phyloP scores from a whole-genome alignment of 441 rosid genomes.

The Pelargonium cotyledonis region DNA sequence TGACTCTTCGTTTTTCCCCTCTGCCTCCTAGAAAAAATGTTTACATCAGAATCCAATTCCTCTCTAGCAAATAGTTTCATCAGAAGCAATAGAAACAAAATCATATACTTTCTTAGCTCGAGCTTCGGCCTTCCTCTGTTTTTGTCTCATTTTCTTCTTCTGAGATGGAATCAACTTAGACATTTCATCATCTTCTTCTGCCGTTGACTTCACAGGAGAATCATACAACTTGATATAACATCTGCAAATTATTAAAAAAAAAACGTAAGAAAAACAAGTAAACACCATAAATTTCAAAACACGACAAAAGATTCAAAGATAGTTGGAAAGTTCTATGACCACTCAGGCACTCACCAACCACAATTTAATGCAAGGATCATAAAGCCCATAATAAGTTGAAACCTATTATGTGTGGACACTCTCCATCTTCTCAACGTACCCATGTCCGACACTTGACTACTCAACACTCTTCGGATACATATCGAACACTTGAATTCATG shows the following conservation, averaged over 20 bases:
- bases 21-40: constrained; percentile 70
- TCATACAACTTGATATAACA: constrained; percentile 86
- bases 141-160: constrained; percentile 87
- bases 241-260: constrained; percentile 57
- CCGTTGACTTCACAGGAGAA: constrained; percentile 66
- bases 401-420: background rate
- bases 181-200: constrained; percentile 75
- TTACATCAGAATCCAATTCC: constrained; percentile 9
- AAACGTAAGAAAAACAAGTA: constrained; percentile 18
- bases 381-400: too few relatives aligned
- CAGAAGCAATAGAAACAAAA: constrained; percentile 20
- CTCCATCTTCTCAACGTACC: background rate
- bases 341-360: too few relatives aligned
- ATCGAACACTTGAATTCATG: background rate
- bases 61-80: constrained; percentile 13
- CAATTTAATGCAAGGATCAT: too few relatives aligned
- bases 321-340: too few relatives aligned
- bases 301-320: too few relatives aligned
- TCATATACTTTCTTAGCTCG: constrained; percentile 85
- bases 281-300: background rate
- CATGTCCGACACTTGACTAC: background rate
- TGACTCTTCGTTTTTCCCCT: constrained; percentile 77
- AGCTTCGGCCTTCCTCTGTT: constrained; percentile 94
- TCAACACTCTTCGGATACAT: background rate
- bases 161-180: constrained; percentile 85